Base-by-base conservation (phyloP, 306 rosid genomes). In the Amphicarpaea edgeworthii region DNA sequence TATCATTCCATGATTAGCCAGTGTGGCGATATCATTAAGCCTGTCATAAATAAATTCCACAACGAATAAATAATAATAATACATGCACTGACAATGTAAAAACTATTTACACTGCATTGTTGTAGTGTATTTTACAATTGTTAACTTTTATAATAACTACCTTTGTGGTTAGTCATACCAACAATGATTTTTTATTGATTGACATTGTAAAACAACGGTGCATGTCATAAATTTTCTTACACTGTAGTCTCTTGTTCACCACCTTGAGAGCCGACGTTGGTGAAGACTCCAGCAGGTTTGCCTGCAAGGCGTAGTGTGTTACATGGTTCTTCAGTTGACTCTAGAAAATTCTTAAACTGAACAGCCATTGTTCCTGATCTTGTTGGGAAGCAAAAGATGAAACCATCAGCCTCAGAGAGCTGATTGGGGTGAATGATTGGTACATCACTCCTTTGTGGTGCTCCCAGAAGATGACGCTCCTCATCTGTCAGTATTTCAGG, bases 1-100 rank as follows among this genome's bases (percentile, higher is more conserved):
- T 50, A 91, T 77, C 97, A 93, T 89, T 61, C 98, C 98, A 19
- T 91, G 97, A 83, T 93, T 96, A 76, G 83, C 96, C 75, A 93
- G 90, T 73, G 89, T 96, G 71, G 93, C 86, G 41, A 93, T 86
- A 64, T 96, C 93, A 19, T 97, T 89, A 79, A 91, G 86, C 77
- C 98, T 93, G 73, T 53, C 10, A 70, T 14, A 43, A 32, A 72
- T 49, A n/a, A n/a, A n/a, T n/a, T 71, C n/a, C 64, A 75, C 10
- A 68, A 43, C 6, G 8, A 46, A n/a, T n/a, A 5, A 46, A 24
- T 46, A 15, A 15, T n/a, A 46, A n/a, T n/a, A n/a, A n/a, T n/a
- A n/a, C 16, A 6, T 49, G 53, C 7, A 15, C 20, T 6, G 3
- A n/a, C n/a, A n/a, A n/a, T n/a, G n/a, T n/a, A n/a, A n/a, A n/a